A percentile compares a stretch with the other conserved stretches of the same genome.
Conservation (phyloP, 495 filamentous ascomycete genomes). For the Margaritispora aquatica region DNA sequence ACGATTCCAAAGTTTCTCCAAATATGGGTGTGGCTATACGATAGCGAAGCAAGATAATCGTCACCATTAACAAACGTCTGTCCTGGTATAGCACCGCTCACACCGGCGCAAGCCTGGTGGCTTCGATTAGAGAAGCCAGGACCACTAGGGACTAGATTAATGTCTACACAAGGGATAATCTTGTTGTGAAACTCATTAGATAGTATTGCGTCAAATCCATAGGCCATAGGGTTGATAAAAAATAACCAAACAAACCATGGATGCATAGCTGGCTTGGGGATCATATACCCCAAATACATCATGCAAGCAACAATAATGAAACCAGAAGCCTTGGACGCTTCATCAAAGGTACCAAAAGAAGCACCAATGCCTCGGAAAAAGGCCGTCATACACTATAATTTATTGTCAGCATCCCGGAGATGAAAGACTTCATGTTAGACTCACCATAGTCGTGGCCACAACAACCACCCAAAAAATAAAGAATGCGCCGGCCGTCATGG, state of each 20-base stretch:
- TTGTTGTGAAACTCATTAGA: conserved; percentile 13
- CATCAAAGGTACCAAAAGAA: conserved; percentile 40
- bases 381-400: conserved; percentile 36
- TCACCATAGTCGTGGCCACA: conserved; percentile 32
- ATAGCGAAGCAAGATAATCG: conserved; percentile 29
- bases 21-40: conserved; percentile 49
- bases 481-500: conserved; percentile 39
- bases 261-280: conserved; percentile 30
- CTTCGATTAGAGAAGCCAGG: conserved; percentile 39
- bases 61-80: conserved; percentile 25
- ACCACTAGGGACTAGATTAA: conserved; percentile 16
- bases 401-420: too few relatives aligned
- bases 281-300: conserved; percentile 31
- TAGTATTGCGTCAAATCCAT: conserved; percentile 33
- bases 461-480: conserved; percentile 43
- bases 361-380: conserved; percentile 45
- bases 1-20: conserved; percentile 66
- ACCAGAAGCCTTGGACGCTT: conserved; percentile 44
- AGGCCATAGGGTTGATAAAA: conserved; percentile 34
- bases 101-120: conserved; percentile 29
- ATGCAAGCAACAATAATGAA: conserved; percentile 24
- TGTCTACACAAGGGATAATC: conserved; percentile 3
- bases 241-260: conserved; percentile 23
- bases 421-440: conserved; percentile 9
- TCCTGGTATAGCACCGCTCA: background rate